phyloP scores from a whole-genome alignment of 2,329 filamentous ascomycete species.

The Penicillium sp. region DNA sequence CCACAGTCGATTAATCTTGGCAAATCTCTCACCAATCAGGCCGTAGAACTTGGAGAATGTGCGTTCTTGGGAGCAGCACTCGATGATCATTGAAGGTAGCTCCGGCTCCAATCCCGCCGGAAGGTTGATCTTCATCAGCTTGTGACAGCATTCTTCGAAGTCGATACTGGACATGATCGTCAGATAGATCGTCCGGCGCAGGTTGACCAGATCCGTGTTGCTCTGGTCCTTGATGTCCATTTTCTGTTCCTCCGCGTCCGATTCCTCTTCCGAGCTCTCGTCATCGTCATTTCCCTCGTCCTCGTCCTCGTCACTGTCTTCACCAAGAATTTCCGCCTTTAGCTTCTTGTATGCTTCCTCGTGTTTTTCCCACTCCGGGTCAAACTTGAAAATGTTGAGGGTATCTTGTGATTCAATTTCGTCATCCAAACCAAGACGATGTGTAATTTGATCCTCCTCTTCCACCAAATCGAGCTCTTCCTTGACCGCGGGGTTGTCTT shows the following conservation, averaged over 20 bases:
- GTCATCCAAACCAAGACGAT: slow-evolving; percentile 78
- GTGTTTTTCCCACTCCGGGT: slow-evolving; percentile 84
- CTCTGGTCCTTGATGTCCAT: slow-evolving; percentile 98
- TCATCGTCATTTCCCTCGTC: slow-evolving; percentile 61
- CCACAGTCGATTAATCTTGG: slow-evolving; percentile 95
- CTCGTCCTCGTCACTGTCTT: slow-evolving; percentile 82
- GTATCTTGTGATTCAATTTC: slow-evolving; percentile 81
- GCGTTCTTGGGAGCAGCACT: slow-evolving; percentile 93
- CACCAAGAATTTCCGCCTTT: slow-evolving; percentile 90
- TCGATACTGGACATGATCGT: slow-evolving; percentile 97
- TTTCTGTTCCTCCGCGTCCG: slow-evolving; percentile 74
- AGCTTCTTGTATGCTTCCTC: slow-evolving; percentile 87
- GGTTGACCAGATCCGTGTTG: slow-evolving; percentile 90
- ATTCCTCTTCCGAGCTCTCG: slow-evolving; percentile 67
- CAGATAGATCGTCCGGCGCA: slow-evolving; percentile 91
- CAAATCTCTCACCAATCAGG: slow-evolving; percentile 88
- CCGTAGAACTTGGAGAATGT: slow-evolving; percentile 98
- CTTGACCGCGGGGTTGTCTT: slow-evolving; percentile 85
- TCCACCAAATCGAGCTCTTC: slow-evolving; percentile 95
- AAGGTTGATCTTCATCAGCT: slow-evolving; percentile 90
- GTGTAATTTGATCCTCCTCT: slow-evolving; percentile 97
- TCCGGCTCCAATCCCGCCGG: slow-evolving; percentile 85
- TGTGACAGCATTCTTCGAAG: slow-evolving; percentile 96
- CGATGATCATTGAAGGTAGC: slow-evolving; percentile 93
- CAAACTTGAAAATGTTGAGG: slow-evolving; percentile 94